Evolutionary conservation across 2,329 filamentous ascomycete genomes (phyloP).

Genomic region (Cryphonectria japonica): DNA sequence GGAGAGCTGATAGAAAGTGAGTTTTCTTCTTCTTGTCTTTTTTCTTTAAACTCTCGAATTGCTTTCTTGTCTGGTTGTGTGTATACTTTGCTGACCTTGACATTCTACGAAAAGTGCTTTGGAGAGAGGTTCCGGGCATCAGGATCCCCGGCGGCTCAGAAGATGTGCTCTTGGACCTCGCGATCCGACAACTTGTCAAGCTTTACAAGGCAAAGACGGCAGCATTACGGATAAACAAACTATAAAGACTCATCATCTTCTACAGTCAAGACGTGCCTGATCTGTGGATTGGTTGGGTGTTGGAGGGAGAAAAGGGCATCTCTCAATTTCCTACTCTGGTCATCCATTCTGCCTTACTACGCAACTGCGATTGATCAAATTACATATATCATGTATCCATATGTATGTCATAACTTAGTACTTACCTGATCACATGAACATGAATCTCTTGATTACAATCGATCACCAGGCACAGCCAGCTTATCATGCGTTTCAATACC

Average conservation of each 20-base stretch:
- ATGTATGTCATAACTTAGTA: too few species aligned
- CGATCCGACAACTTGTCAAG: conserved; percentile 71
- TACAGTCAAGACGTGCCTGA: background rate
- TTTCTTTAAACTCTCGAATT: background rate
- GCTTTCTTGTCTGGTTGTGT: background rate
- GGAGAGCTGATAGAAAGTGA: conserved; percentile 72
- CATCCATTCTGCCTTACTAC: background rate
- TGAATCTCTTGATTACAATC: too few species aligned
- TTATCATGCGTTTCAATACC: too few species aligned
- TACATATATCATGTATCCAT: too few species aligned
- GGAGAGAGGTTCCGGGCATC: conserved; percentile 65
- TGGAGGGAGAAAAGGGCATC: too few species aligned
- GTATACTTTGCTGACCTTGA: background rate
- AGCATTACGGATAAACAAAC: conserved; percentile 39
- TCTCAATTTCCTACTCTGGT: too few species aligned
- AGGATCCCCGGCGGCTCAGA: conserved; percentile 71
- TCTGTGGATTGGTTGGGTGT: background rate
- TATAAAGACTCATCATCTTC: background rate
- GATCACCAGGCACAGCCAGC: too few species aligned
- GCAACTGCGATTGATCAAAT: too few species aligned
- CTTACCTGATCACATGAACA: too few species aligned
- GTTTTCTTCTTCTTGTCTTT: conserved; percentile 37
- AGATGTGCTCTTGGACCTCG: conserved; percentile 73
- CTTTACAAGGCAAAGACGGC: conserved; percentile 64
- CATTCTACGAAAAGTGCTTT: conserved; percentile 51